A percentile compares a stretch with the other conserved stretches of the same genome.
These are phyloP conservation scores for Triticum monococcum DNA, from an alignment of 176 grass and related monocot species.

Conservation along the genomic window DNA sequence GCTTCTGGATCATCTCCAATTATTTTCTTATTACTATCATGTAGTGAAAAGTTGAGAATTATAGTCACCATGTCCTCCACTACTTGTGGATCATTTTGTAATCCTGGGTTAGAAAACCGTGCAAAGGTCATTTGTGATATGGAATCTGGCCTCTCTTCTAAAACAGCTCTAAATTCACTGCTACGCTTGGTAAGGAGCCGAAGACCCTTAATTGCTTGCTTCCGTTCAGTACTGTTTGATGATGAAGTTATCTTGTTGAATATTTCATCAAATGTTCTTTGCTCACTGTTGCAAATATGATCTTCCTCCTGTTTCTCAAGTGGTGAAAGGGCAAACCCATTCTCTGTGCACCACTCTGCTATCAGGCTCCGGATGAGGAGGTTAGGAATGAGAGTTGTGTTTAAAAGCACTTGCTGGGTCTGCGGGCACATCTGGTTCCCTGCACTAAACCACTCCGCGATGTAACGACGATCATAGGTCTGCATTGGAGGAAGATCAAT, in stretches of 20 bases:
- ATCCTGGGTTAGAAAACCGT: slow-evolving; percentile 40
- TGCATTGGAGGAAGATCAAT: slow-evolving; percentile 42
- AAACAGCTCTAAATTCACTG: slow-evolving; percentile 63
- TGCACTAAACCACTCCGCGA: slow-evolving; percentile 66
- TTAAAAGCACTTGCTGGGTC: slow-evolving; percentile 62
- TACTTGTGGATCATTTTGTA: slow-evolving; percentile 59
- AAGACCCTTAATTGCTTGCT: slow-evolving; percentile 64
- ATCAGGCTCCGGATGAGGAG: slow-evolving; percentile 62
- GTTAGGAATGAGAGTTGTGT: slow-evolving; percentile 60
- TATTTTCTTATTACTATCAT: slow-evolving; percentile 82
- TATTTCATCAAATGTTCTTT: slow-evolving; percentile 47
- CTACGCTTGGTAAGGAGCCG: slow-evolving; percentile 67
- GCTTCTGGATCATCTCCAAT: slow-evolving; percentile 64
- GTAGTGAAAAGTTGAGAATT: slow-evolving; percentile 84
- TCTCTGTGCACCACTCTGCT: slow-evolving; percentile 63
- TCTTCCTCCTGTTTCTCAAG: slow-evolving; percentile 39
- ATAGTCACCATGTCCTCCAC: slow-evolving; percentile 76
- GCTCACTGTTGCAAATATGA: slow-evolving; percentile 46
- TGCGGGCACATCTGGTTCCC: slow-evolving; percentile 63
- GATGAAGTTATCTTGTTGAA: slow-evolving; percentile 60
- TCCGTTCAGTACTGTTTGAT: slow-evolving; percentile 41
- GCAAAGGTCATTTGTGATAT: slow-evolving; percentile 64
- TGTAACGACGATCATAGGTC: slow-evolving; percentile 75
- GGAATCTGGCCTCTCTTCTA: slow-evolving; percentile 61
- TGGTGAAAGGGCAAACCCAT: slow-evolving; percentile 43